phyloP scores from a whole-genome alignment of 176 grass and related monocot genomes.

The Poa pratensis region DNA sequence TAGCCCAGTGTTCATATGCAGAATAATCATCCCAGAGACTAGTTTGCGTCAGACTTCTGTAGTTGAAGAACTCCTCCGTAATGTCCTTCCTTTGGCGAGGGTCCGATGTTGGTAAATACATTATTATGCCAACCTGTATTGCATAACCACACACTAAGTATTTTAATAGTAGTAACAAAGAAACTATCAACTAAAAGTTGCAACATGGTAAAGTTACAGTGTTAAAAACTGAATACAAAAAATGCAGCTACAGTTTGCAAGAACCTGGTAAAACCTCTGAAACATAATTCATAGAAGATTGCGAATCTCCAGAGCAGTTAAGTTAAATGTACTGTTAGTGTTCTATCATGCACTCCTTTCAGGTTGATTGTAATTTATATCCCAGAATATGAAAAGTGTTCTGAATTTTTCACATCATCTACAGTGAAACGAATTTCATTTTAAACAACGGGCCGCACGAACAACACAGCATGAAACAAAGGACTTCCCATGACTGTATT shows the following conservation, averaged over 20 bases:
- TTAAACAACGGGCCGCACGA: background rate
- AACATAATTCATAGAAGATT: constrained; percentile 3
- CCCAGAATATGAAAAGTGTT: background rate
- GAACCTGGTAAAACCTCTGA: background rate
- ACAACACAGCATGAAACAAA: constrained; percentile 17
- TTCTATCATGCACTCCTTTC: background rate
- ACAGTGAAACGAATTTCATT: background rate
- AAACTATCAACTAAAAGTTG: background rate
- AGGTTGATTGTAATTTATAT: constrained; percentile 20
- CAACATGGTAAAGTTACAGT: background rate
- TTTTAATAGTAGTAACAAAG: constrained; percentile 6
- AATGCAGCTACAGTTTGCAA: background rate
- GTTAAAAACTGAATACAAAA: background rate
- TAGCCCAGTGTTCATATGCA: constrained; percentile 96
- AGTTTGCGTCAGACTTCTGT: constrained; percentile 65
- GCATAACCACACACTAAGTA: constrained; percentile 10
- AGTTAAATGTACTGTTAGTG: background rate
- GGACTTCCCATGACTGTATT: background rate
- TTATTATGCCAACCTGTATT: constrained; percentile 93
- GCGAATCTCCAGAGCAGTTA: background rate
- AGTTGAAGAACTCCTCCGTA: constrained; percentile 84
- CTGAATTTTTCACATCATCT: constrained; percentile 23
- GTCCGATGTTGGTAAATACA: constrained; percentile 90
- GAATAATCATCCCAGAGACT: constrained; percentile 84
- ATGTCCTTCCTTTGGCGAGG: constrained; percentile 92